A percentile compares a stretch with the other conserved stretches of the same genome.
Conservation (phyloP, 169 alveolate species). For the Plasmodium coatneyi region DNA sequence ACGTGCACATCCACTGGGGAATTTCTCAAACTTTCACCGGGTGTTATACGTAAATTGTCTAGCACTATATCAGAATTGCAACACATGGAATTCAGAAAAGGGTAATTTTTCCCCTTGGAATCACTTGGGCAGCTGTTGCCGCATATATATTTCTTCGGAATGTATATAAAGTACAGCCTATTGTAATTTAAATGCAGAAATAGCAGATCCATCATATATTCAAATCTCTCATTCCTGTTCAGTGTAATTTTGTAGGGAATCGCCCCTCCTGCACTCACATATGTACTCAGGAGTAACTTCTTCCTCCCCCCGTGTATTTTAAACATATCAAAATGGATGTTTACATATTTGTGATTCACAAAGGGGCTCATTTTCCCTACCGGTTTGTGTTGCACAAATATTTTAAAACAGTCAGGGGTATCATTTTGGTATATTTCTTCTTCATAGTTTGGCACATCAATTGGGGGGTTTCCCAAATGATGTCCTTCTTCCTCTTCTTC, state of each 20-base stretch:
- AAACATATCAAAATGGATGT: constrained; percentile 45
- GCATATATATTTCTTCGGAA: constrained; percentile 24
- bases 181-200: constrained; percentile 69
- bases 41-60: constrained; percentile 55
- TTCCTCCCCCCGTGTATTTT: constrained; percentile 33
- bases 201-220: constrained; percentile 61
- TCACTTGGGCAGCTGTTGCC: neutral
- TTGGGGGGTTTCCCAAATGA: neutral
- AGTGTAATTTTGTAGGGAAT: constrained; percentile 38
- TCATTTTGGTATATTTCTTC: constrained; percentile 31
- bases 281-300: constrained; percentile 55
- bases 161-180: constrained; percentile 47
- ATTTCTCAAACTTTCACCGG: constrained; percentile 7
- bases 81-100: constrained; percentile 29
- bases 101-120: constrained; percentile 14
- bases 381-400: constrained; percentile 54
- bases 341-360: constrained; percentile 37
- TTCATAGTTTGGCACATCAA: constrained; percentile 1
- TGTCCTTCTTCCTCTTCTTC: constrained; percentile 3
- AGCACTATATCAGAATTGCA: constrained; percentile 45
- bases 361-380: constrained; percentile 44
- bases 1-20: neutral
- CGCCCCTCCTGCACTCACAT: constrained; percentile 11
- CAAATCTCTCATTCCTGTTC: constrained; percentile 34
- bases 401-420: constrained; percentile 14